These are phyloP conservation scores for Volvariella volvacea DNA, from an alignment of 1,284 basidiomycete genomes.

Conservation along the genomic window DNA sequence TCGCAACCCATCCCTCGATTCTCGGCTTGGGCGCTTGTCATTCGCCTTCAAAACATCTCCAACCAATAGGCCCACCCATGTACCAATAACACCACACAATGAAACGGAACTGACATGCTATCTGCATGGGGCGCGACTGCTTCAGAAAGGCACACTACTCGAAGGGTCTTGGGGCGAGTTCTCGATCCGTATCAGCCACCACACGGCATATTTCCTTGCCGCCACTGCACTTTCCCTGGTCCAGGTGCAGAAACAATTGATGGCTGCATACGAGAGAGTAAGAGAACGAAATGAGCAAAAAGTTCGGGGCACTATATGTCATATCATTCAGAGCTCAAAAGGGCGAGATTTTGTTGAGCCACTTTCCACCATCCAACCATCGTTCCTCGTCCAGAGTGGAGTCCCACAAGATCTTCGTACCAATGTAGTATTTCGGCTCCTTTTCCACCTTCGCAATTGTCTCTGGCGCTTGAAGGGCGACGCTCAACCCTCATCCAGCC, in stretches of 20 bases:
- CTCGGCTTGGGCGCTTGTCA: conserved; percentile 14
- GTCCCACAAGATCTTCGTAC: conserved; percentile 57
- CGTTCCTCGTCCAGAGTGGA: conserved; percentile 71
- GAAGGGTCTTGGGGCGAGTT: conserved; percentile 21
- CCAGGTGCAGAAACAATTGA: conserved; percentile 20
- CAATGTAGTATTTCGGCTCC: conserved; percentile 59
- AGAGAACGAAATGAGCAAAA: conserved; percentile 9
- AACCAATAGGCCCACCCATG: conserved; percentile 21
- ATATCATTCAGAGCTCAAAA: conserved; percentile 43
- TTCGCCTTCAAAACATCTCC: conserved; percentile 18
- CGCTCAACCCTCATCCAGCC: conserved; percentile 8
- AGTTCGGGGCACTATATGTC: conserved; percentile 30
- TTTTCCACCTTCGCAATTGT: conserved; percentile 65
- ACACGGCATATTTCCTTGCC: conserved; percentile 37
- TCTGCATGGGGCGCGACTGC: no score
- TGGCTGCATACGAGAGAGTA: conserved; percentile 4
- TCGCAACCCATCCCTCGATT: conserved; percentile 10
- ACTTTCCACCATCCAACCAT: conserved; percentile 72
- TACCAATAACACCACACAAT: conserved; percentile 10
- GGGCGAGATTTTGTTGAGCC: conserved; percentile 58
- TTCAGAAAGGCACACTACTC: conserved; percentile 5
- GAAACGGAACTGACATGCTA: no score
- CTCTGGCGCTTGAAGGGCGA: conserved; percentile 29
- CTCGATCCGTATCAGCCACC: conserved; percentile 31
- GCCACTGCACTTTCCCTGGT: conserved; percentile 27